Evolutionary conservation across 139 green algal species (phyloP), one percentile per base, ranked within the genome.

Genomic region (Haematococcus lacustris): DNA sequence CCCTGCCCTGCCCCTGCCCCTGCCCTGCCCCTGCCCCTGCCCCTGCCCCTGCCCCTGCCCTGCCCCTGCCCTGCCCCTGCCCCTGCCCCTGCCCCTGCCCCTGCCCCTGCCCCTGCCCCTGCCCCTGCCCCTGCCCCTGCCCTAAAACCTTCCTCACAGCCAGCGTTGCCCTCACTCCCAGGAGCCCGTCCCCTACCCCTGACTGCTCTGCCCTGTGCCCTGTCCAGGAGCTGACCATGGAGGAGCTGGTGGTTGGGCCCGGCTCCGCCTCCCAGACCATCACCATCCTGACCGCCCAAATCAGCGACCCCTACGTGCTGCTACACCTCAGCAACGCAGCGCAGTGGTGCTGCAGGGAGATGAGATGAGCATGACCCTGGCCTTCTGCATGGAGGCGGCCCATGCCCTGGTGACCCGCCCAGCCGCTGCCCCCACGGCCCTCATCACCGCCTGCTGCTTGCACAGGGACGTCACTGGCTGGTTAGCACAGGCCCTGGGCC

Each of bases 231-330:
- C n/a, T 88, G 60, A 68, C 76, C 33, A 38, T 85, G 17, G 32
- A 71, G 33, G 85, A 87, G 32, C 75, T 91, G 63, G 51, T 80
- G 51, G 64, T 78, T 38, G 51, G 38, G 37, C 37, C 33, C 33
- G 9, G 1, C 6, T 61, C 40, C 40, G 39, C 66, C 66, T 39
- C 35, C 23, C 64, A n/a, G n/a, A n/a, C 37, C n/a, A 30, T 80
- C 17, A 73, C 43, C 37, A 86, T 93, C 47, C 35, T 64, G 9
- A 75, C 74, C 25, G 89, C 86, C 0, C 65, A 84, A 38, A 74
- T 94, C 32, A 38, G 33, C 0, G 85, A 93, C 59, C 85, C 85
- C 1, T 90, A 87, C 61, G 76, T 93, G 0, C 70, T 91, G 50
- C 70, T 94, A 39, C 74, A 75, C 23, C 73, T 96, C n/a, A 82